A percentile compares a stretch with the other conserved stretches of the same genome.
phyloP scores from a whole-genome alignment of 2,329 filamentous ascomycete species.

The Plectosphaerella cucumerina region DNA sequence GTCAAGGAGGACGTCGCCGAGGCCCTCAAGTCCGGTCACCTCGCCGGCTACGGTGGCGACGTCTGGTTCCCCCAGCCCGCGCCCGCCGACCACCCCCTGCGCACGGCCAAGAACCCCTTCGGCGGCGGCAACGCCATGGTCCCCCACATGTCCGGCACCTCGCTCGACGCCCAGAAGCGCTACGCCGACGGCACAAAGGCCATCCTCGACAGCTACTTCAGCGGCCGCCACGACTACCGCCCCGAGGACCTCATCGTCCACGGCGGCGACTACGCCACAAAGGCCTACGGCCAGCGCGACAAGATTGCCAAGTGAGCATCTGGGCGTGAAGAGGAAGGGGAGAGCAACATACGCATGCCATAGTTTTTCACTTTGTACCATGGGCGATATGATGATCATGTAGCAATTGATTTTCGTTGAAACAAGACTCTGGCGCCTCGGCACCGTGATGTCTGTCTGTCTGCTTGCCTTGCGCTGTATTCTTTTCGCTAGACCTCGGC shows the following conservation, averaged over 20 bases:
- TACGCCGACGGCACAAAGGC: constrained; percentile 85
- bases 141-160: constrained; percentile 97
- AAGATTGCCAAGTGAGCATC: constrained; percentile 33
- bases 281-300: constrained; percentile 77
- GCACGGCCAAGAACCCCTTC: constrained; percentile 89
- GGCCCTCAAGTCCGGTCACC: constrained; percentile 86
- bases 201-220: constrained; percentile 89
- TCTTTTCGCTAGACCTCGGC: no score
- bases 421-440: no score
- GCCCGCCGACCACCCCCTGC: constrained; percentile 86
- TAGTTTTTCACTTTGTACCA: background rate
- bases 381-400: background rate
- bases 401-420: background rate
- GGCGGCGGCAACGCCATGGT: constrained; percentile 98
- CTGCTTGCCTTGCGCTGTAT: no score
- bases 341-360: background rate
- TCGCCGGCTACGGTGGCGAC: constrained; percentile 82
- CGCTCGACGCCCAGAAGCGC: constrained; percentile 93
- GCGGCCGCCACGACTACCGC: constrained; percentile 81
- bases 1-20: constrained; percentile 98
- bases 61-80: constrained; percentile 99
- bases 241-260: constrained; percentile 88
- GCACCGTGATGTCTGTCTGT: no score
- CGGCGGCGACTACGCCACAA: constrained; percentile 89
- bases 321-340: background rate